Conservation (phyloP, 2,329 filamentous ascomycete genomes). For the Alternaria dauci region DNA sequence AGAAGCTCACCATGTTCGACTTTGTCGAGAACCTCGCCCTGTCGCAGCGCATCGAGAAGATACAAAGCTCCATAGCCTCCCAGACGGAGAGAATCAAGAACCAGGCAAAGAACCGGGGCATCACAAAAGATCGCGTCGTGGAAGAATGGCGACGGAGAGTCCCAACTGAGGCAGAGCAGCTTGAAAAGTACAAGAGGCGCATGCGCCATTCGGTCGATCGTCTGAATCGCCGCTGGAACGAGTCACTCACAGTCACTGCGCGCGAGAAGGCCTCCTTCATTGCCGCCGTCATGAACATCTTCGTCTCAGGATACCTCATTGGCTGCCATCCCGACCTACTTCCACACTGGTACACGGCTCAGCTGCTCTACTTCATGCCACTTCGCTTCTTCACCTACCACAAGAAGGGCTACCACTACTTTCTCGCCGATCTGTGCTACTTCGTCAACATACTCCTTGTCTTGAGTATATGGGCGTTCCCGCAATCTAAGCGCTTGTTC, state of each 20-base stretch:
- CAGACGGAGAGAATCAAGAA: constrained; percentile 89
- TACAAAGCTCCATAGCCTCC: constrained; percentile 81
- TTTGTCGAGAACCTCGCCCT: constrained; percentile 92
- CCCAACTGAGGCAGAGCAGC: constrained; percentile 87
- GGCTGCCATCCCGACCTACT: constrained; percentile 86
- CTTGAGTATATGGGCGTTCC: constrained; percentile 88
- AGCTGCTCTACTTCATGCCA: constrained; percentile 95
- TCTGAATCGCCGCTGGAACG: constrained; percentile 84
- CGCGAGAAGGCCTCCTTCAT: constrained; percentile 98
- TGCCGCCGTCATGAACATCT: constrained; percentile 94
- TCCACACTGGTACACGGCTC: constrained; percentile 89
- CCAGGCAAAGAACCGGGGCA: constrained; percentile 77
- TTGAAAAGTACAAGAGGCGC: constrained; percentile 86
- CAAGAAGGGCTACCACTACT: constrained; percentile 86
- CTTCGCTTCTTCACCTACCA: constrained; percentile 93
- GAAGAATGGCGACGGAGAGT: constrained; percentile 90
- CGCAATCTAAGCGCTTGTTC: constrained; percentile 87
- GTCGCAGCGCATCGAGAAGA: constrained; percentile 87
- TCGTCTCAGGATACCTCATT: constrained; percentile 93
- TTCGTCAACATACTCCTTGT: constrained; percentile 91
- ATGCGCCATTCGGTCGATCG: constrained; percentile 92
- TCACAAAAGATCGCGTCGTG: constrained; percentile 87
- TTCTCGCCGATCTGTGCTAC: constrained; percentile 96
- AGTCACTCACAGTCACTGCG: constrained; percentile 84
- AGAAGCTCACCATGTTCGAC: constrained; percentile 90